A percentile compares a stretch with the other conserved stretches of the same genome.
phyloP scores from a whole-genome alignment of 495 filamentous ascomycete species.

The Xeromyces bisporus region DNA sequence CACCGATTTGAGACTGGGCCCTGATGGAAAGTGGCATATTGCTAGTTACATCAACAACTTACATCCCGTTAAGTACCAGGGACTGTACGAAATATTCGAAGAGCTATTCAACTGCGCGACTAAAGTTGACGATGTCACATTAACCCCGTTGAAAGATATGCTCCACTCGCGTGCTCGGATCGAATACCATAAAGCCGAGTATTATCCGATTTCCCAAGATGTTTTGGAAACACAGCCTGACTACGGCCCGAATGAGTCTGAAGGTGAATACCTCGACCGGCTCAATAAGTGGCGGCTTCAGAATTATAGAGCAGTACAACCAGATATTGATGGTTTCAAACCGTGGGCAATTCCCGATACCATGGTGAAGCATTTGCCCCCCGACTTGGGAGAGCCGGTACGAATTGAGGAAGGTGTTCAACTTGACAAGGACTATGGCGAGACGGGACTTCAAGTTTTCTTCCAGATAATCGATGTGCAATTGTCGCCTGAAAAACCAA shows the following conservation, averaged over 20 bases:
- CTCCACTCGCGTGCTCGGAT: slow-evolving; percentile 16
- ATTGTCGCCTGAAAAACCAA: slow-evolving; percentile 16
- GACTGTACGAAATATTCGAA: slow-evolving; percentile 27
- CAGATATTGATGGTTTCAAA: slow-evolving; percentile 15
- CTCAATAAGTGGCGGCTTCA: slow-evolving; percentile 12
- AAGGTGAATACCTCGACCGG: slow-evolving; percentile 13
- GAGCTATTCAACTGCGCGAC: slow-evolving; percentile 21
- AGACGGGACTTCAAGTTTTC: slow-evolving; percentile 23
- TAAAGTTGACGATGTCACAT: slow-evolving; percentile 22
- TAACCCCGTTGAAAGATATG: slow-evolving; percentile 24
- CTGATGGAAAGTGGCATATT: slow-evolving; percentile 15
- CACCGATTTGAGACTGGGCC: slow-evolving; percentile 15
- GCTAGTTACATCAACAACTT: slow-evolving; percentile 32
- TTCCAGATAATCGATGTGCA: slow-evolving; percentile 20
- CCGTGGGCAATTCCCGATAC: slow-evolving; percentile 17
- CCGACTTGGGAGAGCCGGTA: slow-evolving; percentile 9
- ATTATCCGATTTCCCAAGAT: slow-evolving; percentile 12
- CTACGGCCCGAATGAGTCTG: slow-evolving; percentile 7
- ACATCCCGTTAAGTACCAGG: slow-evolving; percentile 19
- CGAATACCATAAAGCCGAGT: slow-evolving; percentile 17
- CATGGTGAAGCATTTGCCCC: slow-evolving; percentile 12
- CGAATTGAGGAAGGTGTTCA: slow-evolving; percentile 14
- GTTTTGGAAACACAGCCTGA: slow-evolving; percentile 7
- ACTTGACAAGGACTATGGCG: slow-evolving; percentile 20
- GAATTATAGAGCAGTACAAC: slow-evolving; percentile 12